These are phyloP conservation scores for Yamadazyma paraphyllophila DNA, from an alignment of 805 yeast species.

Conservation along the genomic window DNA sequence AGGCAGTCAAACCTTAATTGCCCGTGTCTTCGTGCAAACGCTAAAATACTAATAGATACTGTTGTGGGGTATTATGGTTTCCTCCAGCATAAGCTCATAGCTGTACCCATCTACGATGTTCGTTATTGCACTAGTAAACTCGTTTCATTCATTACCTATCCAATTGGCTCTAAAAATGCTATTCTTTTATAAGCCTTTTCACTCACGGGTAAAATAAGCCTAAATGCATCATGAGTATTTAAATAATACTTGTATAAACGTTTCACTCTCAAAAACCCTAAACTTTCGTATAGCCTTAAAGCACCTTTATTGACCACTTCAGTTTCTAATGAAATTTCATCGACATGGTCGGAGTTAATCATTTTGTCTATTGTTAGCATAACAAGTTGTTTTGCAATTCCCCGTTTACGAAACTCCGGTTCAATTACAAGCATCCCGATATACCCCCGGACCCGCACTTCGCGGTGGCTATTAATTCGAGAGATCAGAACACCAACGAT, in stretches of 20 bases:
- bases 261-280: slow-evolving; percentile 74
- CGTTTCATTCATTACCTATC: no score
- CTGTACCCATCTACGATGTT: no score
- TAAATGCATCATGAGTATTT: slow-evolving; percentile 90
- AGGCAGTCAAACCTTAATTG: no score
- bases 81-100: no score
- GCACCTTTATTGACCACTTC: slow-evolving; percentile 81
- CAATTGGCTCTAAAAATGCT: slow-evolving; percentile 22
- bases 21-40: no score
- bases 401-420: slow-evolving; percentile 65
- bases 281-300: slow-evolving; percentile 61
- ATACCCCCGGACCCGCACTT: slow-evolving; percentile 77
- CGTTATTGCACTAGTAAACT: no score
- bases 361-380: slow-evolving; percentile 59
- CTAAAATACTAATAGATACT: no score
- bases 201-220: slow-evolving; percentile 79
- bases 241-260: slow-evolving; percentile 83
- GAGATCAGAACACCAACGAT: slow-evolving; percentile 85
- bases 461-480: slow-evolving; percentile 74
- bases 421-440: slow-evolving; percentile 95
- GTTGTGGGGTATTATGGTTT: no score
- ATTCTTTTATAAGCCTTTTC: slow-evolving; percentile 49
- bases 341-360: slow-evolving; percentile 60
- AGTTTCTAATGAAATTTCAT: slow-evolving; percentile 91
- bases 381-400: slow-evolving; percentile 78